Evolutionary conservation across 1,284 basidiomycete genomes (phyloP).

Genomic region (Puccinia sorghi): DNA sequence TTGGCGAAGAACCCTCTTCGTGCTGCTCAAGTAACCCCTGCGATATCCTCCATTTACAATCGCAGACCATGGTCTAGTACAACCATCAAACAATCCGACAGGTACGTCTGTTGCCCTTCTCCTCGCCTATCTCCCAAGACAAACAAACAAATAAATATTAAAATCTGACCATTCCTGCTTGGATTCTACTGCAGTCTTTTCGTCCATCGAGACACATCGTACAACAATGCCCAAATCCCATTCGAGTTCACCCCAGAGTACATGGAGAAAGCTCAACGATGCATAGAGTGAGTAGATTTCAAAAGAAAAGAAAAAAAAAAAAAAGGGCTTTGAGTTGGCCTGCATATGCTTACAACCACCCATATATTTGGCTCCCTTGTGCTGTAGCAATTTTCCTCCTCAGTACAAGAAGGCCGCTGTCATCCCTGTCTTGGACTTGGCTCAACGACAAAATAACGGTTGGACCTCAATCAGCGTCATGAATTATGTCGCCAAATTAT

Average conservation of each 20-base stretch:
- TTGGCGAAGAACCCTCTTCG: slow-evolving; percentile 14
- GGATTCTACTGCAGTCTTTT: slow-evolving; percentile 20
- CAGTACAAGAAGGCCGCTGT: slow-evolving; percentile 96
- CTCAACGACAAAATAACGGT: slow-evolving; percentile 94
- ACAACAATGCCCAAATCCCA: slow-evolving; percentile 63
- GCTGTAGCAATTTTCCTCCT: slow-evolving; percentile 79
- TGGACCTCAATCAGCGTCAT: slow-evolving; percentile 99
- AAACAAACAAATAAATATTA: background rate
- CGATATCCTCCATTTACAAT: slow-evolving; percentile 4
- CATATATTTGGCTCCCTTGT: slow-evolving; percentile 63
- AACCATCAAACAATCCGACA: slow-evolving; percentile 14
- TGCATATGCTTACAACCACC: background rate
- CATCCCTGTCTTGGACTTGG: slow-evolving; percentile 93
- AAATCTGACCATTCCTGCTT: background rate
- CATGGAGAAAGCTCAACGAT: slow-evolving; percentile 72
- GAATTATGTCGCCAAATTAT: slow-evolving; percentile 78
- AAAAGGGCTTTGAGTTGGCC: too few species aligned
- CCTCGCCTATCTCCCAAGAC: background rate
- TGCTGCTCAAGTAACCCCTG: background rate
- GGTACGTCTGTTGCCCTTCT: background rate
- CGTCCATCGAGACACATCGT: slow-evolving; percentile 45
- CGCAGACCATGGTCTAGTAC: slow-evolving; percentile 20
- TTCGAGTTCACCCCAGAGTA: slow-evolving; percentile 84
- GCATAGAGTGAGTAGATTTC: slow-evolving; percentile 32
- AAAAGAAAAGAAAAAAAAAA: too few species aligned